These are phyloP conservation scores for Bruguiera hainesii DNA, from an alignment of 441 rosid genomes.

Conservation along the genomic window DNA sequence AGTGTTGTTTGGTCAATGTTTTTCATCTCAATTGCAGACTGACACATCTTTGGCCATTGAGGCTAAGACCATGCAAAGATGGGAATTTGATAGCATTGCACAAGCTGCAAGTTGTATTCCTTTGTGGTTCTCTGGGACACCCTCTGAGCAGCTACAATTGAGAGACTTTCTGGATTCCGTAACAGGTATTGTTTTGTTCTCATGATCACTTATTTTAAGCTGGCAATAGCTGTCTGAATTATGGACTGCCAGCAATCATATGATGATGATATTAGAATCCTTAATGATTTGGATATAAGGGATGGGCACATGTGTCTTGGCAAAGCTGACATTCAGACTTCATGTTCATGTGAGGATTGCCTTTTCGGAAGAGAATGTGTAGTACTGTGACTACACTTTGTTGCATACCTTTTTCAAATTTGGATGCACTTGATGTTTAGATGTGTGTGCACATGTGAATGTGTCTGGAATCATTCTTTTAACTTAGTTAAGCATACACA, in stretches of 20 bases:
- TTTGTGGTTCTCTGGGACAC: conserved; percentile 82
- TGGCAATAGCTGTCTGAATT: background rate
- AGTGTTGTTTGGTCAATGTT: conserved; percentile 20
- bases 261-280: background rate
- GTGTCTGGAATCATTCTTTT: background rate
- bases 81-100: conserved; percentile 92
- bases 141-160: conserved; percentile 44
- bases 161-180: conserved; percentile 51
- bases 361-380: too few species aligned
- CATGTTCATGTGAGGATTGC: background rate
- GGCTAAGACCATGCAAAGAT: conserved; percentile 82
- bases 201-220: conserved; percentile 8
- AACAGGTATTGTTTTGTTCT: conserved; percentile 43
- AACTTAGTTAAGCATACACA: background rate
- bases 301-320: background rate
- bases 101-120: conserved; percentile 63
- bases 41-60: conserved; percentile 89
- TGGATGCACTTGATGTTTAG: background rate
- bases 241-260: background rate
- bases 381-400: too few species aligned
- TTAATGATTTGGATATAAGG: background rate
- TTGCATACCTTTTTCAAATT: too few species aligned
- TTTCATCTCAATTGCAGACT: conserved; percentile 49
- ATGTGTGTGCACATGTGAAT: background rate
- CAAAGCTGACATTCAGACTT: background rate